Evolutionary conservation across 208 protist species (phyloP).

Genomic region (Trypanosoma rangeli): DNA sequence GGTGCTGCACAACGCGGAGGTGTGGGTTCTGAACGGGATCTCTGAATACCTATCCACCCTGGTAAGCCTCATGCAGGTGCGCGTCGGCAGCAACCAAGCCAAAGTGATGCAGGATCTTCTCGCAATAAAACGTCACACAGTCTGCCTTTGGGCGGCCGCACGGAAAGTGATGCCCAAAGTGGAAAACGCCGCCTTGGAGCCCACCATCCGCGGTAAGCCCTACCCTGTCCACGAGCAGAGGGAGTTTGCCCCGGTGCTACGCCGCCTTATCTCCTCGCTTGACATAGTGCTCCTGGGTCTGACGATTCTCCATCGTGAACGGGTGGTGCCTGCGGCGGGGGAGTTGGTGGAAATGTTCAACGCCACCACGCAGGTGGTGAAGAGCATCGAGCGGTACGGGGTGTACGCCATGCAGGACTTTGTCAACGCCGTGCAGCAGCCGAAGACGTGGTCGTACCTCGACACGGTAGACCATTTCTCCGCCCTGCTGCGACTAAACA

Average conservation of each 20-base stretch:
- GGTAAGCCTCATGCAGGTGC: constrained; percentile 34
- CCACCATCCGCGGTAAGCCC: constrained; percentile 40
- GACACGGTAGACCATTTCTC: constrained; percentile 41
- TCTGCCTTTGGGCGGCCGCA: constrained; percentile 37
- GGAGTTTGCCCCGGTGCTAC: constrained; percentile 54
- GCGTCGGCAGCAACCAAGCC: constrained; percentile 15
- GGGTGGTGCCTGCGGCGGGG: constrained; percentile 27
- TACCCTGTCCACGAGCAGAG: constrained; percentile 47
- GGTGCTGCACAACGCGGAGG: constrained; percentile 41
- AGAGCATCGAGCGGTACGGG: constrained; percentile 30
- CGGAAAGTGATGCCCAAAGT: constrained; percentile 34
- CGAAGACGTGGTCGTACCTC: constrained; percentile 34
- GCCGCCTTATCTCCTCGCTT: constrained; percentile 45
- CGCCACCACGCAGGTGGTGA: constrained; percentile 45
- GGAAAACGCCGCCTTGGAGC: constrained; percentile 41
- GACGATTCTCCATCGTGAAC: constrained; percentile 38
- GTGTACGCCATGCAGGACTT: constrained; percentile 48
- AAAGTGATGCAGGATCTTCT: constrained; percentile 25
- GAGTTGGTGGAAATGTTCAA: constrained; percentile 29
- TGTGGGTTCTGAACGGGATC: constrained; percentile 31
- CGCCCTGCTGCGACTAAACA: constrained; percentile 33
- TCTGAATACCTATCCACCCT: constrained; percentile 37
- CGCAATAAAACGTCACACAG: constrained; percentile 22
- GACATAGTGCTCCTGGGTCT: constrained; percentile 49
- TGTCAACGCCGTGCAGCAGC: constrained; percentile 40